Base-by-base conservation (phyloP, 2,329 filamentous ascomycete genomes). In the Fusarium sp. region DNA sequence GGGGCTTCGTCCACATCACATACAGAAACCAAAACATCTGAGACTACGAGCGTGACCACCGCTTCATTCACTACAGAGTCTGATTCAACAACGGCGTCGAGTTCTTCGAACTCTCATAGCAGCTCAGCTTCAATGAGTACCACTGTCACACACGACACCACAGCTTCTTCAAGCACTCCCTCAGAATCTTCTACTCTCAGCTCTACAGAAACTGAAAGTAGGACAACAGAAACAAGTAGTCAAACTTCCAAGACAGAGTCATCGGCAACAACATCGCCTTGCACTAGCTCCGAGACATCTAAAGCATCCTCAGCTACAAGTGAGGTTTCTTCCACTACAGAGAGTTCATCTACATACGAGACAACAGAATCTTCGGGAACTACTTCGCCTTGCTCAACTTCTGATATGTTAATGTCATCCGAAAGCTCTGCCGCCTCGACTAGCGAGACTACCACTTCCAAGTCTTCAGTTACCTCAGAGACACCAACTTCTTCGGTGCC, bases 51-150 rank as follows among this genome's bases (percentile, higher is more conserved):
- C 10, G 30, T 16, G 9, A 13, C 25, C 13, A 43, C 19, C 3
- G n/a, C 57, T 53, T 23, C 57, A 30, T 37, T 18, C 11, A 37
- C 35, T 40, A 43, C 33, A 56, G 35, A 47, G 7, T 49, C 32
- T 5, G 47, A 56, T 2, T 50, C 37, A 3, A 62, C 40, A 25
- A 40, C 32, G 10, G 52, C 32, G 23, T 62, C 43, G 2, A 56
- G 28, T 21, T 57, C 53, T 8, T 43, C 18, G 6, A 38, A 46
- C 25, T 46, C 64, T 15, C 19, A 64, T 2, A 69, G 58, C n/a
- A 69, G 65, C 50, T 64, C 65, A n/a, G 15, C 44, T 58, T 47
- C 65, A 58, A 16, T 23, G 25, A 64, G 65, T 21, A 69, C 28
- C 12, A 35, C 38, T 58, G 33, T 46, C 44, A 30, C 33, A 12